phyloP scores from a whole-genome alignment of 2,329 filamentous ascomycete species.

The Tolypocladium inflatum region DNA sequence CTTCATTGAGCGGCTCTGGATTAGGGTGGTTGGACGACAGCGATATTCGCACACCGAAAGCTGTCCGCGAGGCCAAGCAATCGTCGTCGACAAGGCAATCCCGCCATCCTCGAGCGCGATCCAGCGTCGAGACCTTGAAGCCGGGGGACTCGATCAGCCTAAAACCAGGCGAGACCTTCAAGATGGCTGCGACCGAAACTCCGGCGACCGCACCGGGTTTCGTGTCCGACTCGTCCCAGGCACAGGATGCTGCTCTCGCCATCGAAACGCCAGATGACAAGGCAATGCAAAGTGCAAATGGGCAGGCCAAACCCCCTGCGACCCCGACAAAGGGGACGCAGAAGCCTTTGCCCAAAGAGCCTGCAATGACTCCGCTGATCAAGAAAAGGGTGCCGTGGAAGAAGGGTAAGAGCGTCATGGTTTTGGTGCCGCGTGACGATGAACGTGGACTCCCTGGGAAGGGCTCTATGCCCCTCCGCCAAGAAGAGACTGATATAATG shows the following conservation, averaged over 20 bases:
- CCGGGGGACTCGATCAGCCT: slow-evolving; percentile 18
- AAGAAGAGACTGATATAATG: slow-evolving; percentile 50
- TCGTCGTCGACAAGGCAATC: slow-evolving; percentile 15
- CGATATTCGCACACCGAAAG: slow-evolving; percentile 37
- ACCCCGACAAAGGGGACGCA: slow-evolving; percentile 25
- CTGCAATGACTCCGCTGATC: slow-evolving; percentile 40
- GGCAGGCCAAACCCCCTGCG: slow-evolving; percentile 16
- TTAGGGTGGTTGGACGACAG: slow-evolving; percentile 42
- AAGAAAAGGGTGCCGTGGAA: slow-evolving; percentile 69
- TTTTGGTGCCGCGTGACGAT: slow-evolving; percentile 59
- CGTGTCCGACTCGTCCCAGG: slow-evolving; percentile 9
- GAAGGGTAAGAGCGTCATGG: slow-evolving; percentile 66
- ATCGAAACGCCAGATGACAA: slow-evolving; percentile 1
- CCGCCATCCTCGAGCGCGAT: slow-evolving; percentile 35
- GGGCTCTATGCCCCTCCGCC: slow-evolving; percentile 42
- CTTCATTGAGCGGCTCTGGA: slow-evolving; percentile 61
- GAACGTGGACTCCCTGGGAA: slow-evolving; percentile 50
- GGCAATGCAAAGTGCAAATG: slow-evolving; percentile 11
- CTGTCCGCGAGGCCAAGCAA: slow-evolving; percentile 15
- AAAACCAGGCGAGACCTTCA: slow-evolving; percentile 17
- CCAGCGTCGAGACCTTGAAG: slow-evolving; percentile 48
- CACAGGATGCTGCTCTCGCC: slow-evolving; percentile 9
- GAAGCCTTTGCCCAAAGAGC: slow-evolving; percentile 27
- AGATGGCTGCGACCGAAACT: slow-evolving; percentile 20
- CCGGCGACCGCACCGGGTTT: slow-evolving; percentile 1